Evolutionary conservation across 2,329 filamentous ascomycete species (phyloP), one percentile per base, ranked within the genome.

Genomic region (Ceratocystis cubensis): DNA sequence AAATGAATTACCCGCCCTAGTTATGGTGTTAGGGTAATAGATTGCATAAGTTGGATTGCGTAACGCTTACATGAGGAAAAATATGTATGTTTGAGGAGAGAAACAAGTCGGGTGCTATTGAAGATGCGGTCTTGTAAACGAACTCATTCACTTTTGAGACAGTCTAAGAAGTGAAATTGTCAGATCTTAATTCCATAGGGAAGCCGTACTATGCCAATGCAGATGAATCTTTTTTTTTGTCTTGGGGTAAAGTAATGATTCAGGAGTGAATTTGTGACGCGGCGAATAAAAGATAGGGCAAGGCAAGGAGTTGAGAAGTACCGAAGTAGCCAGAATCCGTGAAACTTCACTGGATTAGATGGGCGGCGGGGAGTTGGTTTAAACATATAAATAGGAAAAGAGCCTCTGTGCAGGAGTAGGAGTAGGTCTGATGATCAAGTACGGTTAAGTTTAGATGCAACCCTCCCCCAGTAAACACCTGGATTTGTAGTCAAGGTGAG

Each of bases 301-400:
- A 15, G 22, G 22, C 37, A 25, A 15, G 48, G 48, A 22, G 48
- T 53, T 53, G 8, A 53, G 1, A 8, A 28, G 10, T 7, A 25
- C 10, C 10, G 48, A 28, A 53, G 48, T 22, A 25, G 20, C 17
- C 10, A 53, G 48, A 25, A 28, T 53, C 10, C 5, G 56, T 33
- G 56, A 37, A 20, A 59, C 25, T 59, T 59, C 4, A 59, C 28
- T 53, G 48, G 56, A n/a, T 33, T 2, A n/a, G 56, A 59, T 30
- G 28, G 25, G 28, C 28, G 30, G 30, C 13, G 56, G 28, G 56
- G 28, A 59, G 56, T 59, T 59, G 56, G 56, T 33, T 59, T 59
- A 63, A 8, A 63, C n/a, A 63, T 30, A 63, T 46, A 45, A 63
- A 63, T 46, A 63, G 44, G 25, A 63, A 63, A 30, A 45, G 44